phyloP scores from a whole-genome alignment of 768 basidiomycete species.

The Auricularia auricula-judae region DNA sequence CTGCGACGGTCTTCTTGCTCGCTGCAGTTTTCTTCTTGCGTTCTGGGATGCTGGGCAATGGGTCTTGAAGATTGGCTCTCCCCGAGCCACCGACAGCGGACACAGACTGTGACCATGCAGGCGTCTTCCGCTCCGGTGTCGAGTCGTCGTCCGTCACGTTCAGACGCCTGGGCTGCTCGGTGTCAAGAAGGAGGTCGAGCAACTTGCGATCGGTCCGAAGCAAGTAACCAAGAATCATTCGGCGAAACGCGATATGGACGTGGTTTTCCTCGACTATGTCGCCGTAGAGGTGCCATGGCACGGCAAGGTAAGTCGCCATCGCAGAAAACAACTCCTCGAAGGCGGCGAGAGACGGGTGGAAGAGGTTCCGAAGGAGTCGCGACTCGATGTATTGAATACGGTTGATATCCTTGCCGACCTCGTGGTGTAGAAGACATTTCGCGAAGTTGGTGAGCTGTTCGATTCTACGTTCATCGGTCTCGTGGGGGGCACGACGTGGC shows the following conservation, averaged over 20 bases:
- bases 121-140: too few relatives aligned
- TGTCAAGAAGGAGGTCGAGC: not conserved
- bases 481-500: not conserved
- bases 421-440: not conserved
- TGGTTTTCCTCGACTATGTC: not conserved
- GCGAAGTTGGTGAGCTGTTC: not conserved
- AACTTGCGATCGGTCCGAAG: not conserved
- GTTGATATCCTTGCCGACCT: not conserved
- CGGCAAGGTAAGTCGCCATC: not conserved
- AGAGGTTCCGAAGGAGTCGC: not conserved
- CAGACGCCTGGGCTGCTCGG: not conserved
- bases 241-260: not conserved
- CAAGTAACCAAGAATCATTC: not conserved
- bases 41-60: too few relatives aligned
- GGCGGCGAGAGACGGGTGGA: not conserved
- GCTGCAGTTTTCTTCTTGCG: too few relatives aligned
- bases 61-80: too few relatives aligned
- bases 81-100: too few relatives aligned
- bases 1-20: too few relatives aligned
- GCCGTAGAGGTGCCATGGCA: not conserved
- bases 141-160: too few relatives aligned
- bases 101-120: too few relatives aligned
- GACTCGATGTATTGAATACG: not conserved
- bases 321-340: not conserved
- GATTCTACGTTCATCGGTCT: not conserved